Evolutionary conservation across 805 yeast genomes (phyloP), one percentile per base, ranked within the genome.

Genomic region (Wickerhamiella parazyma): DNA sequence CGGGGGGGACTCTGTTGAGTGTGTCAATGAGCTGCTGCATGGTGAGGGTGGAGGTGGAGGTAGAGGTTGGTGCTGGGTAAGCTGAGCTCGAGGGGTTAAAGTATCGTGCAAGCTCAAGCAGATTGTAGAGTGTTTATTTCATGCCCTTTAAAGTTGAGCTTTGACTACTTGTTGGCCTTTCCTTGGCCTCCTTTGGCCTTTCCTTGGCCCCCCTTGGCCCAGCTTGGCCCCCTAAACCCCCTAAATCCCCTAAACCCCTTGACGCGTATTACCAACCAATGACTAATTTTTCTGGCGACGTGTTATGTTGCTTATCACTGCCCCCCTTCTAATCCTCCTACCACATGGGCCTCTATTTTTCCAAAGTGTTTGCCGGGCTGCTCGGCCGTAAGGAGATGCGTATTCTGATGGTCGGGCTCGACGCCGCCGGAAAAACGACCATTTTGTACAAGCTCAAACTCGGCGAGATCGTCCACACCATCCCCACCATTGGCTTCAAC

Each of bases 351-450:
- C 73, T 87, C 69, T 82, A 86, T 58, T 77, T 87, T 68, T 89
- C 96, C 53, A 87, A 85, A 70, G 76, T 87, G 69, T 81, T 89
- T 66, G 79, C 79, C 67, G 89, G 87, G 76, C 91, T 87, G 57
- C 83, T 89, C 62, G 96, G 95, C 71, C 86, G 85, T 70, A 87
- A 82, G 72, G 97, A 86, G 67, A 87, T 86, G 95, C 81, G 95
- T 72, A 86, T 86, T 61, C 78, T 86, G 67, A 86, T 86, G 95
- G 95, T 86, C 63, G 96, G 96, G 70, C 76, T 86, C 59, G 95
- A 86, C 68, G 95, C 94, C 62, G 96, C 96, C 55, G 96, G 96
- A 80, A 86, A 86, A 71, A 86, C 95, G 67, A 86, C 96, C 66
- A 87, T 86, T 63, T 75, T 86, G 61, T 86, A 86, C 71, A 86